phyloP scores from a whole-genome alignment of 495 filamentous ascomycete genomes.

The Rhypophila decipiens region DNA sequence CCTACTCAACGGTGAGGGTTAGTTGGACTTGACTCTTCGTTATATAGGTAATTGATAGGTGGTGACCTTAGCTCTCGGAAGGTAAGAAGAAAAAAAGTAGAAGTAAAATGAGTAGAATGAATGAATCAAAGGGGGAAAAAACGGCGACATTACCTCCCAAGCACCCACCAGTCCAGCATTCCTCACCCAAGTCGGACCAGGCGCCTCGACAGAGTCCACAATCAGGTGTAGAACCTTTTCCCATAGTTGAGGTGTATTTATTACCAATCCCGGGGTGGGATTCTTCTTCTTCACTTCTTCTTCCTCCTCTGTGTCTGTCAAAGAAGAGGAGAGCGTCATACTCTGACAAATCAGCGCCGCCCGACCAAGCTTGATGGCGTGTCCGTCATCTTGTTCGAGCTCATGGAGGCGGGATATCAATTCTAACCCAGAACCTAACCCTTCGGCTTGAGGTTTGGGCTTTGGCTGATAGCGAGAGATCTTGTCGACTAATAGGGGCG shows the following conservation, averaged over 20 bases:
- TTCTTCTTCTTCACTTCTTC: too few species aligned
- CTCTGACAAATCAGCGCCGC: slow-evolving; percentile 48
- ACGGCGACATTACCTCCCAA: slow-evolving; percentile 38
- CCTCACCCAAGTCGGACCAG: slow-evolving; percentile 45
- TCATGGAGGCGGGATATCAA: slow-evolving; percentile 48
- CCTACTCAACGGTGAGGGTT: too few species aligned
- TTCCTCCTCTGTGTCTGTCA: too few species aligned
- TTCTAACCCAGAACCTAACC: neutral
- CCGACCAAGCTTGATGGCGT: slow-evolving; percentile 65
- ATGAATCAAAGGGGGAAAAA: neutral
- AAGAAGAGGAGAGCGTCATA: slow-evolving; percentile 22
- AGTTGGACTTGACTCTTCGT: too few species aligned
- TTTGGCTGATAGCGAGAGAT: slow-evolving; percentile 47
- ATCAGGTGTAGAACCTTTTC: slow-evolving; percentile 59
- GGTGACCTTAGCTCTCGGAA: too few species aligned
- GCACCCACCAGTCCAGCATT: slow-evolving; percentile 51
- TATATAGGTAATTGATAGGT: too few species aligned
- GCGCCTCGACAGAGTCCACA: slow-evolving; percentile 47
- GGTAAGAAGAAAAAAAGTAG: too few species aligned
- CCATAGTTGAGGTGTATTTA: slow-evolving; percentile 57
- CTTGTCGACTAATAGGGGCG: slow-evolving; percentile 49
- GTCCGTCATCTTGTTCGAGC: slow-evolving; percentile 70
- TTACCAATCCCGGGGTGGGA: too few species aligned
- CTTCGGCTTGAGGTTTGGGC: neutral
- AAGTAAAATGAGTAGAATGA: too few species aligned